Base-by-base conservation (phyloP, 2,329 filamentous ascomycete genomes). In the Penicillium sp. region DNA sequence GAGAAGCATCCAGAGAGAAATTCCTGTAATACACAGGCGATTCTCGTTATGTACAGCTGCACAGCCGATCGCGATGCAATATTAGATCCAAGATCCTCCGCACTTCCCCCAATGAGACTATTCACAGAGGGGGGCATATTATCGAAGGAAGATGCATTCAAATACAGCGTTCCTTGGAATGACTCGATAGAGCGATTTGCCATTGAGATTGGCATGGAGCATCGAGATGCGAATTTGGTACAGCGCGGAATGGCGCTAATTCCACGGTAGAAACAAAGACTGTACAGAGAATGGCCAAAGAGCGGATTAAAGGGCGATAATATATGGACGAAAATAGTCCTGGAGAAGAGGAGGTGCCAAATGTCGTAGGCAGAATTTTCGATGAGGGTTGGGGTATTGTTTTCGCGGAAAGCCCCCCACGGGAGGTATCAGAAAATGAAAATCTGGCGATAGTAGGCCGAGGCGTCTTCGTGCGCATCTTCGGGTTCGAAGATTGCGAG, bases 21-120 rank as follows among this genome's bases (percentile, higher is more conserved):
- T 49, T 41, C 49, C 57, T 56, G 58, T 57, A 50, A 47, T 61
- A 44, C 26, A 50, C 41, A 50, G 47, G 39, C 49, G 34, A 50
- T 58, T 55, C 55, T 58, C 59, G 35, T 30, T 70, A 71, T 71
- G 69, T 71, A 71, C 69, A 70, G 65, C 59, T 65, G 68, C 64
- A 64, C 53, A 51, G 60, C 51, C 61, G 53, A 45, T 57, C 45
- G 50, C 40, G 39, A 61, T 60, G 62, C 55, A 36, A 51, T 47
- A 54, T 62, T 53, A 40, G 19, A 48, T 55, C 41, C 47, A 39
- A 41, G 2, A 45, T 50, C 51, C 29, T 46, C 53, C 41, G 34
- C 53, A 52, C n/a, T 29, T 35, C 29, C 46, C 43, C 36, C 55
- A 40, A 39, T 35, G 49, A 41, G 19, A 49, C 30, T 19, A 19